Percentiles rank a stretch among this genome's conserved stretches.
Evolutionary conservation across 2,329 filamentous ascomycete species (phyloP).

Genomic region (Xylariaceae sp.): DNA sequence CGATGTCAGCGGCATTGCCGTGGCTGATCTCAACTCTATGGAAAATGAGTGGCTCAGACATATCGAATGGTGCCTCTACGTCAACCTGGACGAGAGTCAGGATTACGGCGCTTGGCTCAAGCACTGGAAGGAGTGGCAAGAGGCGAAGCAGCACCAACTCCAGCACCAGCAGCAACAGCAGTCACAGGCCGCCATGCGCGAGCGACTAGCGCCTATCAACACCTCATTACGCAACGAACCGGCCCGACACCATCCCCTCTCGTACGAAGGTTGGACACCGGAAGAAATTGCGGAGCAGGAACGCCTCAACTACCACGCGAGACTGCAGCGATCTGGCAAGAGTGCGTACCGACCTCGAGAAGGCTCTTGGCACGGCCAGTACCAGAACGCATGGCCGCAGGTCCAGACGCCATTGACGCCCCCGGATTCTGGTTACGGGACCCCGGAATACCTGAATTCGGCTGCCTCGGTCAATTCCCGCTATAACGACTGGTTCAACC

Average conservation of each 20-base stretch:
- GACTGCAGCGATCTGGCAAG: constrained; percentile 19
- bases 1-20: constrained; percentile 84
- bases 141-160: constrained; percentile 34
- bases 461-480: constrained; percentile 46
- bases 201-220: constrained; percentile 41
- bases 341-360: constrained; percentile 37
- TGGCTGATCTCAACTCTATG: constrained; percentile 74
- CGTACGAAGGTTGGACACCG: constrained; percentile 40
- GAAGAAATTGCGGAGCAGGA: constrained; percentile 50
- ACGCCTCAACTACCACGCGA: constrained; percentile 36
- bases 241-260: constrained; percentile 24
- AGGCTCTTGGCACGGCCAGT: constrained; percentile 33
- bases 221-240: constrained; percentile 39
- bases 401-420: constrained; percentile 44
- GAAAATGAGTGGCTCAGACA: constrained; percentile 82
- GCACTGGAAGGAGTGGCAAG: constrained; percentile 52
- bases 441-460: constrained; percentile 50
- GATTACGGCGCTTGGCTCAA: constrained; percentile 58
- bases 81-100: constrained; percentile 71
- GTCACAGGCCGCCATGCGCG: constrained; percentile 37
- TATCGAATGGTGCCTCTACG: constrained; percentile 79
- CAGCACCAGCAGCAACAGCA: constrained; percentile 31
- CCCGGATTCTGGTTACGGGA: constrained; percentile 55
- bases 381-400: constrained; percentile 30
- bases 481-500: constrained; percentile 51